Percentiles rank a stretch among this genome's conserved stretches.
phyloP scores from a whole-genome alignment of 495 filamentous ascomycete species.

The Chaetomium tenue region DNA sequence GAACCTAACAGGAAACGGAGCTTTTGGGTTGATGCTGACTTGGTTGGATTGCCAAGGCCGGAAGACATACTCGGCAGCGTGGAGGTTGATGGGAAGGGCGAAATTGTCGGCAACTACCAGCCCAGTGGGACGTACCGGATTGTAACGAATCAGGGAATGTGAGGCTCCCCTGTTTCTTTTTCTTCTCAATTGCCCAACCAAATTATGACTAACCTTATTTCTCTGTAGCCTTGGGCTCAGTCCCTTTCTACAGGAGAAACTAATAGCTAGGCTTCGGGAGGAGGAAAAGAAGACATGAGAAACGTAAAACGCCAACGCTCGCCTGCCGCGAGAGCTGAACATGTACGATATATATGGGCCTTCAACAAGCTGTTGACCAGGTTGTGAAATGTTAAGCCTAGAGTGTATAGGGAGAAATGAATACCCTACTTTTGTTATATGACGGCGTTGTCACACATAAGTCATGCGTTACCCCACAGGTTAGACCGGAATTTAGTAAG shows the following conservation, averaged over 20 bases:
- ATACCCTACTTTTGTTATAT: too few species aligned
- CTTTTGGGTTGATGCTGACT: neutral
- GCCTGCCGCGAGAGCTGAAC: neutral
- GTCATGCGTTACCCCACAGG: too few species aligned
- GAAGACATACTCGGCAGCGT: conserved; percentile 95
- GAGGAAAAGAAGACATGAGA: too few species aligned
- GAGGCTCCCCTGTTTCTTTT: conserved; percentile 31
- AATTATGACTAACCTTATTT: neutral
- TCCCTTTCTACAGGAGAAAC: conserved; percentile 31
- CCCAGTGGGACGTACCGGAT: conserved; percentile 66
- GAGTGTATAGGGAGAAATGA: too few species aligned
- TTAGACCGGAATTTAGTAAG: too few species aligned
- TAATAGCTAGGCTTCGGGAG: conserved; percentile 20
- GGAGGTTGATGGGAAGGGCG: conserved; percentile 73
- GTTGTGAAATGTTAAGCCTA: too few species aligned
- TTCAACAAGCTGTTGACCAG: neutral
- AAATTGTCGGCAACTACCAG: conserved; percentile 68
- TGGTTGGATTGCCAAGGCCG: conserved; percentile 37
- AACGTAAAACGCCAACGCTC: neutral
- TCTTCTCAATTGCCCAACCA: neutral
- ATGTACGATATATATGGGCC: neutral
- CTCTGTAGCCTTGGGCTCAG: conserved; percentile 29
- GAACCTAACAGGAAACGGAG: neutral
- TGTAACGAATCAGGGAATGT: conserved; percentile 69
- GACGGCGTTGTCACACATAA: too few species aligned